A percentile compares a stretch with the other conserved stretches of the same genome.
Conservation (phyloP, 192 early-diverging fungal species). For the Funneliformis mosseae region DNA sequence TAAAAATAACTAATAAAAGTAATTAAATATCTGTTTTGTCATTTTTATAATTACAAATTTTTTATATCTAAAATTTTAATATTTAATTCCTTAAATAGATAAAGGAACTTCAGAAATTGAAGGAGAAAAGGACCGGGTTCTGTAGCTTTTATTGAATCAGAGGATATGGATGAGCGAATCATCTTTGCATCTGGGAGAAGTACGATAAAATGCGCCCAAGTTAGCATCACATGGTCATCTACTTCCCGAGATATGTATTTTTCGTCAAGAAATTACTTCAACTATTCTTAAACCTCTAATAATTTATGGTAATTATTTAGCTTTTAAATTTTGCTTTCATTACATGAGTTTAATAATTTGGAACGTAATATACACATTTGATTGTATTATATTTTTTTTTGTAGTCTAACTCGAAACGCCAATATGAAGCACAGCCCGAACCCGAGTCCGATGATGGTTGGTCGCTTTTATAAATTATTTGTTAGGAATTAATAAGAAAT, state of each 20-base stretch:
- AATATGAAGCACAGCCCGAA: conserved; percentile 1
- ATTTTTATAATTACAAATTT: background rate
- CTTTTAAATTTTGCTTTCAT: background rate
- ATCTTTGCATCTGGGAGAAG: conserved; percentile 70
- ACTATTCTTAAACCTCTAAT: conserved; percentile 53
- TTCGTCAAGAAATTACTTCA: conserved; percentile 55
- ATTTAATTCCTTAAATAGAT: no score
- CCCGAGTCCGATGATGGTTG: no score
- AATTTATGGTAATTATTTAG: conserved; percentile 45
- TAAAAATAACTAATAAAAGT: conserved; percentile 50
- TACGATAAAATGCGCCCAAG: conserved; percentile 60
- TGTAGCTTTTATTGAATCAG: conserved; percentile 65
- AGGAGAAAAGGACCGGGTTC: conserved; percentile 51
- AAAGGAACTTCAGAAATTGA: conserved; percentile 34
- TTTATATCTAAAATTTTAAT: no score
- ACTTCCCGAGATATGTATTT: conserved; percentile 85
- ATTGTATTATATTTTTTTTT: no score
- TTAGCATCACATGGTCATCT: conserved; percentile 57
- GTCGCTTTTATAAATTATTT: no score
- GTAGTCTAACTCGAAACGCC: background rate
- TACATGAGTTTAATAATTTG: no score
- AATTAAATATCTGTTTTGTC: no score
- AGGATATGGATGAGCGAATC: conserved; percentile 58
- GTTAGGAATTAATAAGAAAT: no score
- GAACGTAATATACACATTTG: background rate